These are phyloP conservation scores for Yamadazyma nakazawae DNA, from an alignment of 805 yeast genomes.

Conservation along the genomic window DNA sequence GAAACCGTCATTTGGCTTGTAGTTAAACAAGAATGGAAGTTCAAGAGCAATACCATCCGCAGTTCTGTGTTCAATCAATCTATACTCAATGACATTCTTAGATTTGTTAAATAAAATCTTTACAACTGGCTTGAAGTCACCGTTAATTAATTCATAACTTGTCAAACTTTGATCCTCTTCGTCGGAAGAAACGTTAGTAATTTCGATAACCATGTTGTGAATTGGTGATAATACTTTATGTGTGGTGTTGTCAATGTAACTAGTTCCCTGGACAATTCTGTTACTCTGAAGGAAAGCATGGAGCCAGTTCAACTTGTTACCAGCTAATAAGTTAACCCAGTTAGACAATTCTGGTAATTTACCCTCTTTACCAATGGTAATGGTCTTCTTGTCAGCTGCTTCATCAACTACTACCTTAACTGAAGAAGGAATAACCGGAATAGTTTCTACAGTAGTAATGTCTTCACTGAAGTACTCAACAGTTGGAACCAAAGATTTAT, in stretches of 20 bases:
- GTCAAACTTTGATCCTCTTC: conserved; percentile 58
- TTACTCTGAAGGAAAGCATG: conserved; percentile 80
- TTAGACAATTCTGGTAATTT: conserved; percentile 31
- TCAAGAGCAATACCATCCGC: conserved; percentile 71
- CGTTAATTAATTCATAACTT: conserved; percentile 69
- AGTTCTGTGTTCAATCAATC: conserved; percentile 84
- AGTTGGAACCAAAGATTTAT: conserved; percentile 71
- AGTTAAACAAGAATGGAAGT: conserved; percentile 73
- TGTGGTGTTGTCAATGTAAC: conserved; percentile 76
- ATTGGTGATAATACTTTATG: conserved; percentile 78
- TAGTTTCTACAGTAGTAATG: not conserved
- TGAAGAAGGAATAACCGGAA: conserved; percentile 23
- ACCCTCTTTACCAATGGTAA: conserved; percentile 39
- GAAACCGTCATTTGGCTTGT: conserved; percentile 84
- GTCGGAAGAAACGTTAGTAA: conserved; percentile 45
- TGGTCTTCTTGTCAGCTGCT: conserved; percentile 26
- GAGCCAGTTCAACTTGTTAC: conserved; percentile 78
- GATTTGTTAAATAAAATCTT: conserved; percentile 45
- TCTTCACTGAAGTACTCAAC: conserved; percentile 79
- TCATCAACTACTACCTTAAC: conserved; percentile 29
- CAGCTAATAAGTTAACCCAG: conserved; percentile 86
- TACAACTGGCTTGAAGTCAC: conserved; percentile 64
- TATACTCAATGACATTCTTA: conserved; percentile 57
- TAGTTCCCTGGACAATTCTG: conserved; percentile 80
- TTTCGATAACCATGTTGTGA: conserved; percentile 55